phyloP scores from a whole-genome alignment of 129 eudicot genomes.

The Apium graveolens region DNA sequence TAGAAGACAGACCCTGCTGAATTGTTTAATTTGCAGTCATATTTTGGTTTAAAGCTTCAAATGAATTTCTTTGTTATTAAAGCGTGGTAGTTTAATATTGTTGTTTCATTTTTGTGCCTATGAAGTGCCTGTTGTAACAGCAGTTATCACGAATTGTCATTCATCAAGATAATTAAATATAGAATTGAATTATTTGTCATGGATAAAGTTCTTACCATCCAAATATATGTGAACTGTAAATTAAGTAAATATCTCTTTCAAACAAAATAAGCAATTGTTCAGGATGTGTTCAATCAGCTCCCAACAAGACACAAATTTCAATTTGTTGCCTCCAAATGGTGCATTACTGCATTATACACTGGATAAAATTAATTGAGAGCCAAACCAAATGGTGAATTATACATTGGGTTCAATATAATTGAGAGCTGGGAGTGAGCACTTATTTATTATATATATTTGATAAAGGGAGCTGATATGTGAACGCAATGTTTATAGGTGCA shows the following conservation, averaged over 20 bases:
- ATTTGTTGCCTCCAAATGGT: background rate
- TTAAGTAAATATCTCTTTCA: too few relatives aligned
- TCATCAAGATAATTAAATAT: too few relatives aligned
- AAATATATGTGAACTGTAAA: too few relatives aligned
- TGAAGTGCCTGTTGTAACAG: too few relatives aligned
- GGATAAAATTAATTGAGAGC: too few relatives aligned
- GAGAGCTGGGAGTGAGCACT: background rate
- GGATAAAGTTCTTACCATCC: background rate
- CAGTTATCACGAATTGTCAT: too few relatives aligned
- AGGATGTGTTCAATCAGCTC: background rate
- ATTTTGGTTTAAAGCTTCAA: background rate
- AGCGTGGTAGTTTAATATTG: background rate
- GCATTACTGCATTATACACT: background rate
- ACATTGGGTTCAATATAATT: background rate
- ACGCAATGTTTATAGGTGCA: too few relatives aligned
- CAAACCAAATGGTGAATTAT: background rate
- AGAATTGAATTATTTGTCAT: background rate
- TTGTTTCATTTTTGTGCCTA: background rate
- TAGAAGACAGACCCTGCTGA: slow-evolving; percentile 4
- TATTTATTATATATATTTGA: too few relatives aligned
- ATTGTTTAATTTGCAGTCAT: background rate
- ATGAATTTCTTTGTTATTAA: background rate
- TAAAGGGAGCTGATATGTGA: too few relatives aligned
- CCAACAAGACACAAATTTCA: background rate
- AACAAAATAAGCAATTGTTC: background rate